phyloP scores from a whole-genome alignment of 164 flowering plant species.

The Malania oleifera region DNA sequence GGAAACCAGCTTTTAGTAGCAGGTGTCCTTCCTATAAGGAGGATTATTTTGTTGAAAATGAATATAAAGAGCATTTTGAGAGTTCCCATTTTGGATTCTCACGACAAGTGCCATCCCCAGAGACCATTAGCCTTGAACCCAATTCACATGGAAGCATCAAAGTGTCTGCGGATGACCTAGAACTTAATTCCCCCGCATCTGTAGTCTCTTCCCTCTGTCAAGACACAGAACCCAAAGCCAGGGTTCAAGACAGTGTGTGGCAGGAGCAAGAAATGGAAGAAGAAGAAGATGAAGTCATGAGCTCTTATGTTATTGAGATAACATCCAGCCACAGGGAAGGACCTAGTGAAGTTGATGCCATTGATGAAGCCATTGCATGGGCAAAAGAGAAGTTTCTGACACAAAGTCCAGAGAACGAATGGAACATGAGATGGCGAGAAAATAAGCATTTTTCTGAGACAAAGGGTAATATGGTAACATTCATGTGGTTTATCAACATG shows the following conservation, averaged over 20 bases:
- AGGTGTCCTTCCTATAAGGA: conserved; percentile 11
- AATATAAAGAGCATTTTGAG: conserved; percentile 12
- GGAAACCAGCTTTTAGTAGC: conserved; percentile 23
- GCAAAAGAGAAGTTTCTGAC: conserved; percentile 66
- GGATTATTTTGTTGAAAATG: conserved; percentile 18
- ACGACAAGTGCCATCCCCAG: conserved; percentile 51
- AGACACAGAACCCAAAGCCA: conserved; percentile 21
- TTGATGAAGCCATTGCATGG: conserved; percentile 93
- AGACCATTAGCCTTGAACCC: conserved; percentile 43
- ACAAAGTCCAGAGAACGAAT: conserved; percentile 15
- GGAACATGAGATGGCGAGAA: background rate
- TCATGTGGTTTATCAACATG: too few species aligned
- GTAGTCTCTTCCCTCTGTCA: conserved; percentile 48
- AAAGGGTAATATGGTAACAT: conserved; percentile 6
- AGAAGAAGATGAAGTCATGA: conserved; percentile 47
- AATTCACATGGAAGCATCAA: conserved; percentile 39
- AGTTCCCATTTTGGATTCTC: conserved; percentile 32
- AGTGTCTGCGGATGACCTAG: conserved; percentile 38
- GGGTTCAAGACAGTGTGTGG: conserved; percentile 7
- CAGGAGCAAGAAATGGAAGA: conserved; percentile 23
- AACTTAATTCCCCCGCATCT: conserved; percentile 49
- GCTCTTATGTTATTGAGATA: conserved; percentile 77
- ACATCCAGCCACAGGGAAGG: conserved; percentile 35
- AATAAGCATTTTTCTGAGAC: conserved; percentile 11
- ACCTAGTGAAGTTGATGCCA: conserved; percentile 36